Percentiles rank a stretch among this genome's conserved stretches.
Conservation (phyloP, 2,329 filamentous ascomycete genomes). For the Curvularia spicifera region DNA sequence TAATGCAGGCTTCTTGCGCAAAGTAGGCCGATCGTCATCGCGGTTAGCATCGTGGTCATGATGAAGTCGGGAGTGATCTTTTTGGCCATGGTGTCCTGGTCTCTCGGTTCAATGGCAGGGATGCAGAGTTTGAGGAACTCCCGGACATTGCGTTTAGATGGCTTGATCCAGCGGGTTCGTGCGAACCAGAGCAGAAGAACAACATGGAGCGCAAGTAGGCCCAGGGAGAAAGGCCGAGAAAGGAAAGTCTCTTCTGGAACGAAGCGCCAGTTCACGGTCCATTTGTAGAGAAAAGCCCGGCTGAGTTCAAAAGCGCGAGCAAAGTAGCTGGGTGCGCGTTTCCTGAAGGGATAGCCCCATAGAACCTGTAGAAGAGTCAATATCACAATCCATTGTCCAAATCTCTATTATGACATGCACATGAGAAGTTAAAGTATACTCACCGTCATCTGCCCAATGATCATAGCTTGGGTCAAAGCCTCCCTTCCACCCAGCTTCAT, state of each 20-base stretch:
- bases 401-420: neutral
- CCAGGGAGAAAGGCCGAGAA: conserved; percentile 70
- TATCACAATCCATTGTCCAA: neutral
- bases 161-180: conserved; percentile 72
- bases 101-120: conserved; percentile 45
- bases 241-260: conserved; percentile 84
- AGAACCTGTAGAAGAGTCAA: conserved; percentile 52
- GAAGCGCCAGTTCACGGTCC: conserved; percentile 99
- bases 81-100: conserved; percentile 64
- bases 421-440: conserved; percentile 30
- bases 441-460: conserved; percentile 82
- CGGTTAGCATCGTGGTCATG: conserved; percentile 76
- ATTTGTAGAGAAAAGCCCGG: conserved; percentile 91
- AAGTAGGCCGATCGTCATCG: conserved; percentile 79
- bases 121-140: conserved; percentile 61
- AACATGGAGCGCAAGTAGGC: conserved; percentile 70
- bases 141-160: conserved; percentile 65
- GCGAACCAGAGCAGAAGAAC: conserved; percentile 71
- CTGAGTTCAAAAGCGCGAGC: conserved; percentile 88
- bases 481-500: conserved; percentile 71
- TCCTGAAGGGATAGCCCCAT: conserved; percentile 70
- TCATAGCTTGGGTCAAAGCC: conserved; percentile 70
- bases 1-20: conserved; percentile 91
- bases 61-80: conserved; percentile 74
- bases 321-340: conserved; percentile 74